These are phyloP conservation scores for Pseudocercospora fijiensis DNA, from an alignment of 2,329 filamentous ascomycete species.

Conservation along the genomic window DNA sequence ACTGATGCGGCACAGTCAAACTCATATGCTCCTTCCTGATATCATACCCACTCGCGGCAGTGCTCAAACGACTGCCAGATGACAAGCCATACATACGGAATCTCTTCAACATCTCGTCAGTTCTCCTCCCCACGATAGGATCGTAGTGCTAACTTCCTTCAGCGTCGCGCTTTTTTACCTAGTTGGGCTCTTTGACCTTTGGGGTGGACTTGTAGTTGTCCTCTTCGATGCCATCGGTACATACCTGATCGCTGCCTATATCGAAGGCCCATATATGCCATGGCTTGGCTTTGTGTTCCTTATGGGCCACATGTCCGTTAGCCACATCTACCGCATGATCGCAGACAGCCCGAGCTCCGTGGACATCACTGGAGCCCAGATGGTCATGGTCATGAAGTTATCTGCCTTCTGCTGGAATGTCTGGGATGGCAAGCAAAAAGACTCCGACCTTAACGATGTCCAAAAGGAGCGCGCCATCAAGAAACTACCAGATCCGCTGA, in stretches of 20 bases:
- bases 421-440: slow-evolving; percentile 80
- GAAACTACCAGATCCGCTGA: slow-evolving; percentile 70
- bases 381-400: slow-evolving; percentile 98
- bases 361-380: slow-evolving; percentile 92
- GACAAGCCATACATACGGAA: slow-evolving; percentile 81
- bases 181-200: slow-evolving; percentile 88
- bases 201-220: slow-evolving; percentile 77
- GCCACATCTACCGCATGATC: slow-evolving; percentile 79
- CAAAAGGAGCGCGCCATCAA: slow-evolving; percentile 80
- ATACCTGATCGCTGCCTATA: slow-evolving; percentile 78
- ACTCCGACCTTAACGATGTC: slow-evolving; percentile 76
- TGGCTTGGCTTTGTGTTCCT: slow-evolving; percentile 93
- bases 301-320: slow-evolving; percentile 93
- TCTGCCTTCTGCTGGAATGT: slow-evolving; percentile 98
- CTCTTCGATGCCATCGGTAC: slow-evolving; percentile 74
- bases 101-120: slow-evolving; percentile 73
- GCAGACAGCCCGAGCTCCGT: slow-evolving; percentile 64
- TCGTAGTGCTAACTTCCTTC: slow-evolving; percentile 8
- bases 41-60: slow-evolving; percentile 84
- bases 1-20: slow-evolving; percentile 64
- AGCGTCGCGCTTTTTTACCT: slow-evolving; percentile 87
- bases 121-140: not conserved
- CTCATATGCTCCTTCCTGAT: slow-evolving; percentile 86
- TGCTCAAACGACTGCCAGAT: slow-evolving; percentile 90
- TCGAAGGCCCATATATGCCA: slow-evolving; percentile 92